Conservation (phyloP, 164 flowering plant species). For the Annona squamosa region DNA sequence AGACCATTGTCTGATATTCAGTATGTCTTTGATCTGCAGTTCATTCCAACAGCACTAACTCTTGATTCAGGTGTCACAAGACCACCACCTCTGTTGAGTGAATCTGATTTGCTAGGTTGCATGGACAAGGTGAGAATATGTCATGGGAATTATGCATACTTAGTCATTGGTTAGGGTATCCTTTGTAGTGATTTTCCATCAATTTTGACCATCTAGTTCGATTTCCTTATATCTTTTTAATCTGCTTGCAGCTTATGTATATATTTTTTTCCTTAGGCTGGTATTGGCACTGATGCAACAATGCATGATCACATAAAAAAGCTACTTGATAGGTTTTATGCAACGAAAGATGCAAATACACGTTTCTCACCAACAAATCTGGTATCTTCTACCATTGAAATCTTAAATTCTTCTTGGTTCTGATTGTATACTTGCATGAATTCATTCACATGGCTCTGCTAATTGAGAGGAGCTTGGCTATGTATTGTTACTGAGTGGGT, state of each 20-base stretch:
- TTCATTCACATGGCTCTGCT: neutral
- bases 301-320: slow-evolving; percentile 99
- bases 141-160: neutral
- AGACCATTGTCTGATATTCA: neutral
- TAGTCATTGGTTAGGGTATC: neutral
- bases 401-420: neutral
- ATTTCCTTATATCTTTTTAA: neutral
- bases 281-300: slow-evolving; percentile 98
- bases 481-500: neutral
- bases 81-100: slow-evolving; percentile 94
- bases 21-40: slow-evolving; percentile 42
- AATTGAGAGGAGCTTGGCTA: neutral
- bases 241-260: neutral
- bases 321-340: slow-evolving; percentile 92
- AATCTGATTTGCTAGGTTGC: slow-evolving; percentile 85
- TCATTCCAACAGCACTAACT: slow-evolving; percentile 68
- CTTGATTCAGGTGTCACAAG: slow-evolving; percentile 93
- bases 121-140: slow-evolving; percentile 79
- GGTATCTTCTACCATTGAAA: slow-evolving; percentile 21
- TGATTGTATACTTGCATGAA: neutral
- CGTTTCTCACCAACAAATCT: slow-evolving; percentile 92
- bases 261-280: slow-evolving; percentile 45
- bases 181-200: neutral
- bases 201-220: neutral
- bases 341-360: slow-evolving; percentile 75